Conservation (phyloP, 768 basidiomycete species). For the Phanerodontia chrysosporium region DNA sequence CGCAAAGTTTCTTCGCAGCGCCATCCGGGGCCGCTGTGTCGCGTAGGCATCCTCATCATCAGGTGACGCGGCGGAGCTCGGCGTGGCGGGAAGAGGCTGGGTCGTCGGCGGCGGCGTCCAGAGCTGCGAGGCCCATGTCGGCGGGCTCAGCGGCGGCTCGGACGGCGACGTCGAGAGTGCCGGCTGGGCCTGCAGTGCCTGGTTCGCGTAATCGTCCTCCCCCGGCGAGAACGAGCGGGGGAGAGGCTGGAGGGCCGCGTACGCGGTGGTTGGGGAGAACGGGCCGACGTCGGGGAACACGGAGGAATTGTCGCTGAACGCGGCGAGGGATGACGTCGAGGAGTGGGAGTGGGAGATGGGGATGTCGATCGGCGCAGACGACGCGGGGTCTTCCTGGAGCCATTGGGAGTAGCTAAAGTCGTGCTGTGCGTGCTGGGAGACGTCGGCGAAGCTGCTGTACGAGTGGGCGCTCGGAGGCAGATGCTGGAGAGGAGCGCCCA, state of each 20-base stretch:
- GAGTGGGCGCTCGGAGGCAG: constrained; percentile 33
- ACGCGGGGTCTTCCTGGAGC: constrained; percentile 55
- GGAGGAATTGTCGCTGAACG: constrained; percentile 41
- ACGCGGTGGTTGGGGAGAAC: constrained; percentile 55
- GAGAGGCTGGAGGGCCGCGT: constrained; percentile 54
- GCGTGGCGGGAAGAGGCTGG: constrained; percentile 38
- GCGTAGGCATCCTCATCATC: constrained; percentile 35
- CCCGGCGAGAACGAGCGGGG: constrained; percentile 58
- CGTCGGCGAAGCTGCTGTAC: constrained; percentile 29
- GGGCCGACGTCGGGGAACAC: constrained; percentile 43
- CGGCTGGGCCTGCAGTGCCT: constrained; percentile 16
- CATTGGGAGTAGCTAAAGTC: constrained; percentile 45
- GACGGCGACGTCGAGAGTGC: constrained; percentile 52
- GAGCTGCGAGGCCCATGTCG: constrained; percentile 64
- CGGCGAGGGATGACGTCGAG: constrained; percentile 30
- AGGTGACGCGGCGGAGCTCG: constrained; percentile 22
- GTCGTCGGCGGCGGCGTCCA: constrained; percentile 48
- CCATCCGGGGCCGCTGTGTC: constrained; percentile 35
- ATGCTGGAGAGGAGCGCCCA: constrained; percentile 30
- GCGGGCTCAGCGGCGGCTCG: constrained; percentile 54
- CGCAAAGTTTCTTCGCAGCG: constrained; percentile 36
- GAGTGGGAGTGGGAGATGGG: constrained; percentile 31
- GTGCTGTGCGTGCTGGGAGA: constrained; percentile 24
- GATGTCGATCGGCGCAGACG: constrained; percentile 63
- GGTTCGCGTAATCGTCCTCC: constrained; percentile 21